phyloP scores from a whole-genome alignment of 1,139 yeast genomes.

The Hanseniaspora gamundiae region DNA sequence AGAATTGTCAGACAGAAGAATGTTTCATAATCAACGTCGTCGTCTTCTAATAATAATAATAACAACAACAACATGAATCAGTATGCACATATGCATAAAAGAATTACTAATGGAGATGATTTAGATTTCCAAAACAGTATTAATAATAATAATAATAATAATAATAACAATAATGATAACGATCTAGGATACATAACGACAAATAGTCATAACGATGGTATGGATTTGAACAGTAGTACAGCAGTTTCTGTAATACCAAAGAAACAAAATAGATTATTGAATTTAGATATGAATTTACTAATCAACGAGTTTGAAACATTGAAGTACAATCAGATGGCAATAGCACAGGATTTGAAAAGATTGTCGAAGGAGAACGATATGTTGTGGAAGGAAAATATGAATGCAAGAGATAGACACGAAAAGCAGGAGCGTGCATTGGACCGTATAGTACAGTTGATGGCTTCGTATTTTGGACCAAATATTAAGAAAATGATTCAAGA shows the following conservation, averaged over 20 bases:
- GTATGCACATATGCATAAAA: not conserved
- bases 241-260: constrained; percentile 10
- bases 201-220: not conserved
- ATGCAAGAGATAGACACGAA: constrained; percentile 74
- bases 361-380: constrained; percentile 79
- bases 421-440: constrained; percentile 82
- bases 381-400: constrained; percentile 79
- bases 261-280: constrained; percentile 16
- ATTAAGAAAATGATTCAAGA: constrained; percentile 36
- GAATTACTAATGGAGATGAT: not conserved
- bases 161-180: constrained; percentile 3
- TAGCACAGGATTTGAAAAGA: constrained; percentile 72
- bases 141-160: constrained; percentile 3
- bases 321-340: constrained; percentile 64
- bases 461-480: constrained; percentile 64
- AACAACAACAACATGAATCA: constrained; percentile 7
- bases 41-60: constrained; percentile 4
- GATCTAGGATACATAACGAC: constrained; percentile 4
- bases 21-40: constrained; percentile 9
- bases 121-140: not conserved
- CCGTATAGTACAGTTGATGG: constrained; percentile 74
- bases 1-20: constrained; percentile 44
- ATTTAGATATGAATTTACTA: constrained; percentile 41
- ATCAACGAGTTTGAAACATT: constrained; percentile 65
- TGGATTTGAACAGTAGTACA: constrained; percentile 1